Conservation (phyloP, 176 grass and related monocot species). For the Alopecurus myosuroides region DNA sequence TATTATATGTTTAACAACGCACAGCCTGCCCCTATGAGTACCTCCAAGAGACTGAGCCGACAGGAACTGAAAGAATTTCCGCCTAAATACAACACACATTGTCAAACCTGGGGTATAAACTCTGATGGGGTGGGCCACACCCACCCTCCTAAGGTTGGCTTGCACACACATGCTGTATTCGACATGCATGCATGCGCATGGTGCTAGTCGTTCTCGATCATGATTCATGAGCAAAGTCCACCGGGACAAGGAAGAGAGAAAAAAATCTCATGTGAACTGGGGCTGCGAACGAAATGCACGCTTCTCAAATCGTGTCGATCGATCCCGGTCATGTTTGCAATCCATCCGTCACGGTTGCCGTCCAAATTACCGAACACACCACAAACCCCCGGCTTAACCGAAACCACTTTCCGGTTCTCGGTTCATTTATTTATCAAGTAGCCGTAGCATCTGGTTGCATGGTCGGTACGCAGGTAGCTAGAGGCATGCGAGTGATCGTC, state of each 20-base stretch:
- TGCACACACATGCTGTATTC: not conserved
- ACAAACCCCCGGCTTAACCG: too few species aligned
- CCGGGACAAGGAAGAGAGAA: too few species aligned
- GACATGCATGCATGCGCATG: not conserved
- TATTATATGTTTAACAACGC: too few species aligned
- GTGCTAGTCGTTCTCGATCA: not conserved
- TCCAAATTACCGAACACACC: not conserved
- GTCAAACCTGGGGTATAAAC: too few species aligned
- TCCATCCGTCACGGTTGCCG: not conserved
- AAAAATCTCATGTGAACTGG: not conserved
- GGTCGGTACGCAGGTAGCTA: not conserved
- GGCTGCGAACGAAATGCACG: not conserved
- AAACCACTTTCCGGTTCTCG: too few species aligned
- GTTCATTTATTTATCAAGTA: not conserved
- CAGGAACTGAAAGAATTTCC: too few species aligned
- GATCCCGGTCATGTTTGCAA: not conserved
- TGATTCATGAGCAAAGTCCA: too few species aligned
- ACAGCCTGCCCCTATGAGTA: too few species aligned
- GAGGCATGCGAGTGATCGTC: not conserved
- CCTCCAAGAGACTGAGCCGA: too few species aligned
- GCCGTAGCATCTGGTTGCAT: not conserved
- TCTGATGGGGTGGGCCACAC: too few species aligned
- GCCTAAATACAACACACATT: too few species aligned
- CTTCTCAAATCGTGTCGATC: not conserved
- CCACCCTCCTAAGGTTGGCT: too few species aligned